phyloP scores from a whole-genome alignment of 2,329 filamentous ascomycete species.

The Monosporascus sp. region DNA sequence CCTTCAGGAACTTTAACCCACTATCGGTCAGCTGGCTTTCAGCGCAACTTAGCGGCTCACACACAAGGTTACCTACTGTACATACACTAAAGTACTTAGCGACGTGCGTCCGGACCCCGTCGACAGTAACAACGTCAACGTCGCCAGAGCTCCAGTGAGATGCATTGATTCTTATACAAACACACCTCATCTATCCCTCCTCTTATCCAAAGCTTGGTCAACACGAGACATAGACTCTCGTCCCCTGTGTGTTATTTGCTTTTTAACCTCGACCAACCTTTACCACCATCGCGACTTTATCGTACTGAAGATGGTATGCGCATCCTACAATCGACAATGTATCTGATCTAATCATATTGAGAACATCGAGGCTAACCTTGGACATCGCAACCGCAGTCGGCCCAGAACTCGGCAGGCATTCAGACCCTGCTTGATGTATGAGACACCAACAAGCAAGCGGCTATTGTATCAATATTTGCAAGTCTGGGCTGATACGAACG shows the following conservation, averaged over 20 bases:
- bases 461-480: neutral
- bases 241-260: too few relatives aligned
- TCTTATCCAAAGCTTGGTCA: too few relatives aligned
- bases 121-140: neutral
- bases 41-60: neutral
- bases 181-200: too few relatives aligned
- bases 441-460: neutral
- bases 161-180: too few relatives aligned
- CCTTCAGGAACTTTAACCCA: neutral
- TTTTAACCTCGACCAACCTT: too few relatives aligned
- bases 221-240: too few relatives aligned
- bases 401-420: conserved; percentile 97
- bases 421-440: conserved; percentile 97
- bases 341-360: neutral
- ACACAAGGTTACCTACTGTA: neutral
- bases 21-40: neutral
- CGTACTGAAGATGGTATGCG: neutral
- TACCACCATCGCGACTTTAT: too few relatives aligned
- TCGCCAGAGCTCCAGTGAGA: neutral
- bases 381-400: conserved; percentile 57
- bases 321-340: conserved; percentile 1
- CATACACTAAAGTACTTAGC: neutral
- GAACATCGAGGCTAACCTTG: conserved; percentile 15
- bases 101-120: neutral
- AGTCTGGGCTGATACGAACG: neutral